A percentile compares a stretch with the other conserved stretches of the same genome.
phyloP scores from a whole-genome alignment of 306 rosid species.

The Glycine latifolia region DNA sequence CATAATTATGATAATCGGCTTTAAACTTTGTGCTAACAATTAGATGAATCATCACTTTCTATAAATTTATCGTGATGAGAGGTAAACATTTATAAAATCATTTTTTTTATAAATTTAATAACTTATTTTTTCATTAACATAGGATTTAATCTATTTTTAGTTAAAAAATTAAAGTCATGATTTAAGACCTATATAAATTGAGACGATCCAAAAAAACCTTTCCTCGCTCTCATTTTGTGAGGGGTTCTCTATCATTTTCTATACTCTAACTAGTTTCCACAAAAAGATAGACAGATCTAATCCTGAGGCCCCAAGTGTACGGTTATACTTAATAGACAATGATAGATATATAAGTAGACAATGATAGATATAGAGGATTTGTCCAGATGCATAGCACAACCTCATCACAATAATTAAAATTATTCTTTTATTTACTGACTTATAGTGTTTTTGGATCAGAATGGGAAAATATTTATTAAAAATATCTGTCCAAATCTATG shows the following conservation, averaged over 20 bases:
- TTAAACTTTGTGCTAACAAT: neutral
- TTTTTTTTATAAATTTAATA: neutral
- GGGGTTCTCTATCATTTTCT: neutral
- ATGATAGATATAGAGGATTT: neutral
- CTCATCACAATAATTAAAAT: constrained; percentile 21
- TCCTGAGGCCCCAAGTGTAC: neutral
- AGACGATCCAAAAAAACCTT: neutral
- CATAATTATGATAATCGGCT: neutral
- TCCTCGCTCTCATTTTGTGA: neutral
- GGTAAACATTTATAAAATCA: neutral
- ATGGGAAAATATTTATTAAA: neutral
- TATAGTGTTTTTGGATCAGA: neutral
- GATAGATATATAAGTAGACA: neutral
- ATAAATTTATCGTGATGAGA: neutral
- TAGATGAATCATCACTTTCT: neutral
- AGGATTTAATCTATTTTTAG: neutral
- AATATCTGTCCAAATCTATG: too few species aligned
- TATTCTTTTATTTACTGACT: neutral
- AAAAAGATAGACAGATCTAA: neutral
- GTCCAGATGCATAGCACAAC: constrained; percentile 10
- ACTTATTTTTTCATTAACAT: neutral
- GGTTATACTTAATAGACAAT: neutral
- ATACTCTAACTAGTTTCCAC: neutral
- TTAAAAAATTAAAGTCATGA: neutral
- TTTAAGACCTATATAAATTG: neutral